Percentiles rank a stretch among this genome's conserved stretches.
phyloP scores from a whole-genome alignment of 768 basidiomycete genomes.

The Leccinum boreale region DNA sequence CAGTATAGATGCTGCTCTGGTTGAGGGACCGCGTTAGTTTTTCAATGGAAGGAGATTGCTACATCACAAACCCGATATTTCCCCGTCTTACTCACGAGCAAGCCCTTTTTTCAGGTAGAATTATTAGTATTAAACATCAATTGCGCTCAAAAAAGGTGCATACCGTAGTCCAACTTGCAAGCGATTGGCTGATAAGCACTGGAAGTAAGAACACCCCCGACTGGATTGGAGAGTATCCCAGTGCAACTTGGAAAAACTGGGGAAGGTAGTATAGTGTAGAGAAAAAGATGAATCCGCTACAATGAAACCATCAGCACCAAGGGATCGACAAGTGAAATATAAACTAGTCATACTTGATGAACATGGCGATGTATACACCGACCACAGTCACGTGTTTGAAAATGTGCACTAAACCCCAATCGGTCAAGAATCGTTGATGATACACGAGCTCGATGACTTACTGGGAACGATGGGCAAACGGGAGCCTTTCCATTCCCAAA shows the following conservation, averaged over 20 bases:
- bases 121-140: neutral
- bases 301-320: neutral
- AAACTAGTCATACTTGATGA: slow-evolving; percentile 49
- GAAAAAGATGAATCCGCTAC: slow-evolving; percentile 58
- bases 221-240: slow-evolving; percentile 63
- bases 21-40: neutral
- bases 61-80: slow-evolving; percentile 46
- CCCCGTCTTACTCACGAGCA: slow-evolving; percentile 61
- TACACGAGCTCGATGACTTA: slow-evolving; percentile 27
- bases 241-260: slow-evolving; percentile 70
- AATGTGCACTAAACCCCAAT: slow-evolving; percentile 54
- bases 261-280: slow-evolving; percentile 71
- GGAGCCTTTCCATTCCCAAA: slow-evolving; percentile 73
- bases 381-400: slow-evolving; percentile 64
- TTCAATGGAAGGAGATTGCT: neutral
- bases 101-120: slow-evolving; percentile 40
- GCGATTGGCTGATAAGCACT: slow-evolving; percentile 61
- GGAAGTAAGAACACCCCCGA: slow-evolving; percentile 68
- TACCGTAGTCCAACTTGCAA: slow-evolving; percentile 53
- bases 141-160: slow-evolving; percentile 14
- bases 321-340: neutral
- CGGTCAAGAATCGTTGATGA: neutral
- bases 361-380: slow-evolving; percentile 67
- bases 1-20: slow-evolving; percentile 42
- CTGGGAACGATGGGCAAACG: slow-evolving; percentile 71